phyloP scores from a whole-genome alignment of 2,329 filamentous ascomycete species.

The Aspergillus puulaauensis region DNA sequence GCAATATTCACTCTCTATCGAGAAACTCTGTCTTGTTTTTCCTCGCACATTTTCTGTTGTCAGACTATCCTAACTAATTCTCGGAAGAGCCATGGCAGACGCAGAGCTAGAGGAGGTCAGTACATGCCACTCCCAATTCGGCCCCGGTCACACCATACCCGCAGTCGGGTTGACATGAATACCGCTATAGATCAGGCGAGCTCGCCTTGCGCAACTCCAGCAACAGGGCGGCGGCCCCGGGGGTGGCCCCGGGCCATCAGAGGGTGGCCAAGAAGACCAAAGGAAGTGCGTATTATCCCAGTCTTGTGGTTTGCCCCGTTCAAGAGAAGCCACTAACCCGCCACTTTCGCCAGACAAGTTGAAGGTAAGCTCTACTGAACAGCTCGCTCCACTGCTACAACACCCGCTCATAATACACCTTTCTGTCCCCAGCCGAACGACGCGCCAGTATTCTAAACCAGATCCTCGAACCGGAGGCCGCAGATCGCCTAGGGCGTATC shows the following conservation, averaged over 20 bases:
- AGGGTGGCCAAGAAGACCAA: constrained; percentile 61
- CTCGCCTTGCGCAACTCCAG: constrained; percentile 90
- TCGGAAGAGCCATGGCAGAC: constrained; percentile 55
- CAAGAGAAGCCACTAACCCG: neutral
- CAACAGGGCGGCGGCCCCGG: constrained; percentile 57
- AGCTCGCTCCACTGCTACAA: neutral
- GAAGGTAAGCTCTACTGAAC: constrained; percentile 22
- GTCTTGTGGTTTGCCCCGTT: neutral
- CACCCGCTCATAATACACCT: neutral
- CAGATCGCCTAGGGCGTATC: constrained; percentile 90
- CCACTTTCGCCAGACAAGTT: constrained; percentile 26
- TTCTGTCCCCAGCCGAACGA: constrained; percentile 27
- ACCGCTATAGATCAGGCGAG: constrained; percentile 72
- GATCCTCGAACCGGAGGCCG: constrained; percentile 91
- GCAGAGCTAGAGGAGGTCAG: constrained; percentile 63
- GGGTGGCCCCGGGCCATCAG: constrained; percentile 48
- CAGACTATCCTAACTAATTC: neutral
- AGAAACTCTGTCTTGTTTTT: neutral
- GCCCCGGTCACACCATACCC: neutral
- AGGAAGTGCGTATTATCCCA: constrained; percentile 53
- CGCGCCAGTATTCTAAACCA: constrained; percentile 68
- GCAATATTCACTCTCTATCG: neutral
- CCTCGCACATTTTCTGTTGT: neutral
- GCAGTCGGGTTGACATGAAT: constrained; percentile 7
- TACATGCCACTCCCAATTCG: neutral